Conservation (phyloP, 768 basidiomycete species). For the Inosperma sp. region DNA sequence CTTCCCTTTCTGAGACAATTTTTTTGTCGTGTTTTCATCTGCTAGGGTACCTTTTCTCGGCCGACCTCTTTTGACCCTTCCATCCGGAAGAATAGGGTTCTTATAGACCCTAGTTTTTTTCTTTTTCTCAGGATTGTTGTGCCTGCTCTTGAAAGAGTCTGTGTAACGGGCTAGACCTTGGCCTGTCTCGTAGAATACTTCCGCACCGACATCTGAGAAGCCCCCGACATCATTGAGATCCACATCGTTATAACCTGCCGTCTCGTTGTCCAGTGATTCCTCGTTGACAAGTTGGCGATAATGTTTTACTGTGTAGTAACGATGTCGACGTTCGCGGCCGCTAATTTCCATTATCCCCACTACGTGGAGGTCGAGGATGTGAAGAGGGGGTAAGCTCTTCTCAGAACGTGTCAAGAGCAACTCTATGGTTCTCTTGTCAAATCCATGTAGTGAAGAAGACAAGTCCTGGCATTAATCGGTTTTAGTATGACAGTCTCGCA, state of each 20-base stretch:
- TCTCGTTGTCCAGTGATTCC: conserved; percentile 58
- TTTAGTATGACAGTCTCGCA: no score
- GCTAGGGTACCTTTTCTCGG: conserved; percentile 37
- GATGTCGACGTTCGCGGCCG: conserved; percentile 81
- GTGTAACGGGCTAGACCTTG: conserved; percentile 42
- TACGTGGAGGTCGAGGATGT: conserved; percentile 68
- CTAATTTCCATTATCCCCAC: conserved; percentile 73
- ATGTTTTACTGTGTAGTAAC: conserved; percentile 72
- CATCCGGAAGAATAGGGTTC: conserved; percentile 48
- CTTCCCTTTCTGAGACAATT: background rate
- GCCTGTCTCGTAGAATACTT: conserved; percentile 52
- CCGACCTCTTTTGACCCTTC: conserved; percentile 53
- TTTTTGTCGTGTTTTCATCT: background rate
- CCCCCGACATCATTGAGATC: conserved; percentile 51
- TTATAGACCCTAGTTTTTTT: conserved; percentile 30
- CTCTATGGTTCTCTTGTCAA: conserved; percentile 81
- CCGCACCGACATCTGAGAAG: conserved; percentile 43
- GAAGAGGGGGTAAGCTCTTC: conserved; percentile 57
- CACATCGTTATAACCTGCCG: conserved; percentile 39
- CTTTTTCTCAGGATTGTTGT: conserved; percentile 30
- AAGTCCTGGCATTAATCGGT: conserved; percentile 46
- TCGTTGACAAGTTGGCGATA: conserved; percentile 59
- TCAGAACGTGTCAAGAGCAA: conserved; percentile 69
- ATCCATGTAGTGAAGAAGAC: conserved; percentile 54
- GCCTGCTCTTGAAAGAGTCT: conserved; percentile 43